These are phyloP conservation scores for Theileria parva DNA, from an alignment of 169 alveolate species.

Conservation along the genomic window DNA sequence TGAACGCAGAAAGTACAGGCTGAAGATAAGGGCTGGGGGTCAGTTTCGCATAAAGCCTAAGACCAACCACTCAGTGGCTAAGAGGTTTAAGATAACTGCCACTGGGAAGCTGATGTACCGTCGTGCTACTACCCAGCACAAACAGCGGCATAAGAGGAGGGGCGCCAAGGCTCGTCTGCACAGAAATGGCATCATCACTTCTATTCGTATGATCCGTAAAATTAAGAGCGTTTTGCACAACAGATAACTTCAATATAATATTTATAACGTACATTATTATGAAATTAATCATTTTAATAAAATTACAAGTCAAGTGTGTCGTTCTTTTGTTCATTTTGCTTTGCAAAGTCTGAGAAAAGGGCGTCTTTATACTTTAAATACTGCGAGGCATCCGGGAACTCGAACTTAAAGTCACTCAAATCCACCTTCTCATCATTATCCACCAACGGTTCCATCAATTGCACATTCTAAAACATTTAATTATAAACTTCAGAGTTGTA, in stretches of 20 bases:
- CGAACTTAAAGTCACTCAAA: conserved; percentile 18
- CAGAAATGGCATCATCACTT: conserved; percentile 46
- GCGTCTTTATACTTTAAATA: conserved; percentile 49
- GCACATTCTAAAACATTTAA: neutral
- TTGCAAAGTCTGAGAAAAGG: conserved; percentile 31
- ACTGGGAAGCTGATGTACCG: conserved; percentile 81
- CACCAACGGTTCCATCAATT: conserved; percentile 24
- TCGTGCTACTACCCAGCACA: conserved; percentile 76
- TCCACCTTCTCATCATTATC: conserved; percentile 21
- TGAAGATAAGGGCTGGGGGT: conserved; percentile 62
- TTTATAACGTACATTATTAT: neutral
- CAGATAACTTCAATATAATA: conserved; percentile 20
- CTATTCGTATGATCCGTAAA: conserved; percentile 51
- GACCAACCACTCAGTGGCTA: conserved; percentile 80
- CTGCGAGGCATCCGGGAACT: conserved; percentile 53
- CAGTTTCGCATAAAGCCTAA: conserved; percentile 77
- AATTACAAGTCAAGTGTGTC: conserved; percentile 4
- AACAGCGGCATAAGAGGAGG: conserved; percentile 59
- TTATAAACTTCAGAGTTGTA: neutral
- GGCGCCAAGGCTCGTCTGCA: conserved; percentile 58
- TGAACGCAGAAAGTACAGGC: conserved; percentile 35
- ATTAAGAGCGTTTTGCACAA: conserved; percentile 62
- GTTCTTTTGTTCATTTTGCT: neutral
- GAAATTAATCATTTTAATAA: neutral
- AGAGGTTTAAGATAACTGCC: conserved; percentile 80